Evolutionary conservation across 1,284 basidiomycete species (phyloP), one percentile per base, ranked within the genome.

Genomic region (Ceratobasidium sp.): DNA sequence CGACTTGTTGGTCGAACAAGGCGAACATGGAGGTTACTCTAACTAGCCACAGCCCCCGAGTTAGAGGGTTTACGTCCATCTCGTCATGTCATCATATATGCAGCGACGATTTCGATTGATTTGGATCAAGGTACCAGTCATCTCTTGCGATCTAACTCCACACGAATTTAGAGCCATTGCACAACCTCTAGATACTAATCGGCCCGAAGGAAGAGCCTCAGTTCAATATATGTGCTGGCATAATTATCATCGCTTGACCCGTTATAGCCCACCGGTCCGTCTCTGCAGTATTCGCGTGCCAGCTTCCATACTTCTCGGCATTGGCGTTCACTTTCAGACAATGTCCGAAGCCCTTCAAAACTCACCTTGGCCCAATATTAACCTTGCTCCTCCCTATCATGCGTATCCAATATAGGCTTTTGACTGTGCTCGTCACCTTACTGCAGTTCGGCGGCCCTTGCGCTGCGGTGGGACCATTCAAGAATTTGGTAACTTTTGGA

Each of bases 401-500:
- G 67, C 10, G 23, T 2, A 52, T 23, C 28, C 67, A 60, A 60
- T 10, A 18, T 46, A 32, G 48, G 10, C 14, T 59, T 16, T 23
- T 23, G 10, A n/a, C 30, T 41, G 55, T 41, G 3, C 21, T 58
- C 28, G 30, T 39, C 50, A 14, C 50, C 36, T 32, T 45, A 23
- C 45, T 62, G 21, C 60, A 50, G 21, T 43, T 57, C 23, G 21
- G 30, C 26, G 45, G 55, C 30, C 28, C 50, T 3, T 48, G 21
- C n/a, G 28, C 55, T 48, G 67, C 67, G 9, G 32, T 45, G 2
- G 41, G 39, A 12, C 30, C 67, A 1, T 41, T 60, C 52, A 72
- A 55, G 21, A 64, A 72, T 26, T 34, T 71, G 50, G 73, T 72
- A 30, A 53, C 71, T 16, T 74, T 74, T 60, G 84, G 84, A 0